phyloP scores from a whole-genome alignment of 2,329 filamentous ascomycete species.

The Neoscytalidium dimidiatum region DNA sequence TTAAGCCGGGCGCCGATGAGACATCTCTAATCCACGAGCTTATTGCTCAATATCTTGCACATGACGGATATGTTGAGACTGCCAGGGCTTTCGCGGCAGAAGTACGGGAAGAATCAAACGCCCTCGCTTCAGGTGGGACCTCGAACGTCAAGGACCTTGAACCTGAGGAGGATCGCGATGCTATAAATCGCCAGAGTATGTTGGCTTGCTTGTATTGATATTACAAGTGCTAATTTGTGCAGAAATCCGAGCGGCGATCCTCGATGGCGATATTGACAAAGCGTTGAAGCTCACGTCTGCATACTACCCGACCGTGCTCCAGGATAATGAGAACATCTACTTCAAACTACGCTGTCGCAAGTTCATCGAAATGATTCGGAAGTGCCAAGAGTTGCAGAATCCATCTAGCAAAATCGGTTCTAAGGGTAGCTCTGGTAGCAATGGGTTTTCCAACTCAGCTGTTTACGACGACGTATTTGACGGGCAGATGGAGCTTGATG shows the following conservation, averaged over 20 bases:
- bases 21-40: slow-evolving; percentile 79
- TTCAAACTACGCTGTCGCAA: slow-evolving; percentile 88
- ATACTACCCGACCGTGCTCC: slow-evolving; percentile 79
- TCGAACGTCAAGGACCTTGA: slow-evolving; percentile 57
- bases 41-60: slow-evolving; percentile 84
- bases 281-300: slow-evolving; percentile 79
- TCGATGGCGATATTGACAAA: slow-evolving; percentile 89
- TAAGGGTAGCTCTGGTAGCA: slow-evolving; percentile 26
- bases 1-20: slow-evolving; percentile 69
- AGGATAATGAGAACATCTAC: slow-evolving; percentile 78
- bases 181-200: slow-evolving; percentile 81
- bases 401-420: slow-evolving; percentile 31
- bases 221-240: slow-evolving; percentile 18
- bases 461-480: slow-evolving; percentile 50
- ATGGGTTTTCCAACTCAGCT: slow-evolving; percentile 37
- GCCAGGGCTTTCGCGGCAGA: slow-evolving; percentile 86
- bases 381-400: slow-evolving; percentile 45
- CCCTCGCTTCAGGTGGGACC: slow-evolving; percentile 62
- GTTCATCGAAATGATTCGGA: slow-evolving; percentile 81
- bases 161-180: slow-evolving; percentile 80
- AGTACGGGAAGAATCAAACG: slow-evolving; percentile 70
- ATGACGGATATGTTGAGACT: slow-evolving; percentile 94
- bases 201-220: not conserved
- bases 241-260: slow-evolving; percentile 84
- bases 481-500: slow-evolving; percentile 61